Evolutionary conservation across 331 rosid species (phyloP), one percentile per base, ranked within the genome.

Genomic region (Rosa hybrid): DNA sequence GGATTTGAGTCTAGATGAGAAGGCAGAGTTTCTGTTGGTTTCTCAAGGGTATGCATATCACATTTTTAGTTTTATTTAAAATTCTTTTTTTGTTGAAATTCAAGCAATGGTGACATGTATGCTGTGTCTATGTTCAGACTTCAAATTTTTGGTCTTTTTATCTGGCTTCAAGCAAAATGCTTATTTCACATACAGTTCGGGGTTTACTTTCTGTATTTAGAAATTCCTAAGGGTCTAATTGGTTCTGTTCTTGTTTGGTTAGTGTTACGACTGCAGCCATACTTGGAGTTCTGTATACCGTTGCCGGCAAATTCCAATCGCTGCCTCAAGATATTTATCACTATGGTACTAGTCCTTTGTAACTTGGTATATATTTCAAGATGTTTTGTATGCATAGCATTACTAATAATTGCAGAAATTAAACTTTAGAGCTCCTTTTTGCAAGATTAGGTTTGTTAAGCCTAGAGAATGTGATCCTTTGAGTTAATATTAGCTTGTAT

Each of bases 1-100:
- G 99, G 99, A 71, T 16, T 89, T 96, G 80, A 93, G 87, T 88
- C 77, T 93, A 76, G 98, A 96, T 59, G 91, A 93, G 80, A 96
- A 93, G 88, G 97, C 97, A 16, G 98, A 87, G 87, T 76, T 95
- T 82, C 89, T 93, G 44, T 88, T 95, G 79, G 64, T 90, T 6
- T 96, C 92, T 81, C 98, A 95, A 83, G 86, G 93, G 99, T 93
- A 86, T 51, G 84, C 75, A 44, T 72, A 11, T 76, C 71, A 11
- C 51, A 53, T 30, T 76, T 71, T 3, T 78, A 34, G 34, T n/a
- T 30, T 30, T 30, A 30, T 30, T 30, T 30, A 30, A 30, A 30
- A 30, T 30, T 30, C 34, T 2, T 30, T 25, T 30, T 30, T 1
- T 30, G 34, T 30, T 30, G 0, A 54, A 3, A 0, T 62, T 76